Evolutionary conservation across 495 filamentous ascomycete species (phyloP).

Genomic region (Bacidia rubella): DNA sequence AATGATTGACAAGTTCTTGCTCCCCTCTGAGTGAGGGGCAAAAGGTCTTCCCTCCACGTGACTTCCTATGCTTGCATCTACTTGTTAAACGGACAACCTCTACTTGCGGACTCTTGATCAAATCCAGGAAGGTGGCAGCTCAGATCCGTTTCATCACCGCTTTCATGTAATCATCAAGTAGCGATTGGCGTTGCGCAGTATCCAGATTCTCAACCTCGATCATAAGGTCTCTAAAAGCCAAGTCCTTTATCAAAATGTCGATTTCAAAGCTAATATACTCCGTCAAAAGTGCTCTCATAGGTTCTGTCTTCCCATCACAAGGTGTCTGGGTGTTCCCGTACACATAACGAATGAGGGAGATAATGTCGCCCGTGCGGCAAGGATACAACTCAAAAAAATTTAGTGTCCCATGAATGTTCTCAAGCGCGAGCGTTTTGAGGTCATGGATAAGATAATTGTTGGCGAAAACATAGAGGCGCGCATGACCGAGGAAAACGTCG

Average conservation of each 20-base stretch:
- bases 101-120: too few species aligned
- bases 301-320: not conserved
- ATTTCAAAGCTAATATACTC: conserved; percentile 21
- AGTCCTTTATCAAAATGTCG: conserved; percentile 18
- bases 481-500: conserved; percentile 26
- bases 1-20: too few species aligned
- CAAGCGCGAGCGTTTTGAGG: conserved; percentile 22
- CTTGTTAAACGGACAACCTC: too few species aligned
- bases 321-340: conserved; percentile 21
- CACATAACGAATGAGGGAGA: conserved; percentile 24
- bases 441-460: conserved; percentile 26
- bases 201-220: conserved; percentile 16
- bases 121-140: too few species aligned
- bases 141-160: not conserved
- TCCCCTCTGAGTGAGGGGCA: too few species aligned
- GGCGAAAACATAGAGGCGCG: conserved; percentile 27
- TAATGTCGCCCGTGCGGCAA: conserved; percentile 18
- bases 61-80: too few species aligned
- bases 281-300: conserved; percentile 17
- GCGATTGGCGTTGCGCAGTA: too few species aligned
- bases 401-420: conserved; percentile 25
- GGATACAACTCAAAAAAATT: conserved; percentile 21
- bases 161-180: not conserved
- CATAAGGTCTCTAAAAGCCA: conserved; percentile 16
- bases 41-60: too few species aligned